Evolutionary conservation across 1,139 yeast species (phyloP), one percentile per base, ranked within the genome.

Genomic region (Suhomyces ambrosiae): DNA sequence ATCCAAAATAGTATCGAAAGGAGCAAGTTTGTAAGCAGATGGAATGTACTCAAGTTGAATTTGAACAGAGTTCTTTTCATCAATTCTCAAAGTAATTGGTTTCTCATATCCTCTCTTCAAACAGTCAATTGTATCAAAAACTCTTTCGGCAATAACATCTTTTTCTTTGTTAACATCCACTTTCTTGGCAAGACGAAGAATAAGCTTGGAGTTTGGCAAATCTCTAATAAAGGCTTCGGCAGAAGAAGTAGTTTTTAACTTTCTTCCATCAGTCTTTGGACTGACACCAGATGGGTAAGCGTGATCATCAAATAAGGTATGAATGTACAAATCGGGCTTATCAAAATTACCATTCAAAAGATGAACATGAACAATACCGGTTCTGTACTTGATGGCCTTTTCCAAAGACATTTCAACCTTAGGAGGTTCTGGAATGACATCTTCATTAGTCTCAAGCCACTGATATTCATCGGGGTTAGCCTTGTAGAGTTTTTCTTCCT

Each of bases 211-310:
- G 54, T 83, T 71, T 30, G 77, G 75, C 49, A 85, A 70, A 58
- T 85, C 92, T 58, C 94, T 76, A 38, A 85, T 68, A 49, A 84
- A 84, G 0, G 76, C 76, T 45, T 73, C 79, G 16, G 80, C 83
- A 21, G 60, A 56, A n/a, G 78, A 75, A 8, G 60, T 47, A 7
- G 67, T 58, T 33, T 63, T 65, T 30, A 78, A 52, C 25, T 40
- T 51, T 42, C 64, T 64, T 23, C 75, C 74, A 25, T 65, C 70
- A 6, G 72, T 49, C 40, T 54, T 58, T n/a, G 76, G 60, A 2
- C 85, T 63, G 9, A 72, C 71, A 36, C 78, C 81, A 4, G 79
- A 72, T 5, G 92, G 87, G 38, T 68, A 74, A 1, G 74, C 70
- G 31, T 70, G 69, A 50, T 84, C 90, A 59, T 85, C 94, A 47